Base-by-base conservation (phyloP, 1,284 basidiomycete genomes). In the Tilletia indica region DNA sequence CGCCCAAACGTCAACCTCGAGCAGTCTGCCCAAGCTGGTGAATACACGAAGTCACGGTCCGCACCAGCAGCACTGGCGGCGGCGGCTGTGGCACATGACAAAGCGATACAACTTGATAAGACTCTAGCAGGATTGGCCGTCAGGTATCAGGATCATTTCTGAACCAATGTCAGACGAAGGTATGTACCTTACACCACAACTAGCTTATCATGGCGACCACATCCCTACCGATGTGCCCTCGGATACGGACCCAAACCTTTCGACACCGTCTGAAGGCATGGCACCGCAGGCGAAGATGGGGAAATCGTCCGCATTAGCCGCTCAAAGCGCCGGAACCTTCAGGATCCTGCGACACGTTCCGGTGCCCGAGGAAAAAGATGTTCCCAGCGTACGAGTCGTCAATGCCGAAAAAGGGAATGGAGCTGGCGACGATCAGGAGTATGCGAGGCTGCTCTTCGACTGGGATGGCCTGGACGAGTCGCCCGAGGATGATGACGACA, bases 401-500 rank as follows among this genome's bases (percentile, higher is more conserved):
- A 38, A 12, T 19, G 61, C 61, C 36, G 61, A 45, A 14, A 45
- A 21, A 31, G 56, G 21, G 2, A 31, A 16, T 39, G 12, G 34
- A 64, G 16, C 14, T 45, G 42, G 36, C 14, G 61, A 64, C 3
- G 34, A 64, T 14, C 38, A 64, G 5, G 61, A 64, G 36, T 39
- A 38, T 39, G 31, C 61, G 14, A 64, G 36, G 38, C 34, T 64
- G 36, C 38, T 64, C 6, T 56, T 68, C 19, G 42, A 47, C 68
- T 70, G 54, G 56, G 61, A 70, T 25, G 56, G 48, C 51, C 68
- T 77, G 3, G 75, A 75, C 63, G 73, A 49, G 14, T 2, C 71
- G 4, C 70, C 75, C 0, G 79, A 80, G 36, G 66, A 71, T 0
- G 79, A 80, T 25, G 72, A 77, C 51, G 67, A 74, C 38, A 70